These are phyloP conservation scores for Candolleomyces eurysporus DNA, from an alignment of 768 basidiomycete genomes.

Conservation along the genomic window DNA sequence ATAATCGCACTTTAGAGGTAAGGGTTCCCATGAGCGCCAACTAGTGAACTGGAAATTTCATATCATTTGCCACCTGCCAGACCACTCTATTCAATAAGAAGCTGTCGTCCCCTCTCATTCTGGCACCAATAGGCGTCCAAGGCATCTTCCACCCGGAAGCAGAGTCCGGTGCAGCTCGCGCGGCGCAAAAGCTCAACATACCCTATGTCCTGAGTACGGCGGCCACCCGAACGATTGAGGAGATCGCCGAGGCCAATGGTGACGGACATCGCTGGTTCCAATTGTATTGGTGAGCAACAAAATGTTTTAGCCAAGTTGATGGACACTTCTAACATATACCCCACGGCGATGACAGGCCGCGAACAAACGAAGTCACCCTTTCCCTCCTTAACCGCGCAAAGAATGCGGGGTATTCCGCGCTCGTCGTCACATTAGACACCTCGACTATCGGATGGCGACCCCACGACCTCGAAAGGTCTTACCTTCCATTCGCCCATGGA, in stretches of 20 bases:
- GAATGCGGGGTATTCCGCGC: constrained; percentile 59
- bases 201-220: constrained; percentile 80
- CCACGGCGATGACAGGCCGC: constrained; percentile 47
- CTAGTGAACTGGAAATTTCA: neutral
- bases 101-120: constrained; percentile 56
- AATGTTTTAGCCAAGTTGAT: neutral
- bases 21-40: constrained; percentile 7
- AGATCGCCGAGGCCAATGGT: constrained; percentile 72
- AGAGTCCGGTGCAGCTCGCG: constrained; percentile 68
- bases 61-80: constrained; percentile 27
- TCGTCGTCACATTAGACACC: constrained; percentile 81
- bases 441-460: constrained; percentile 74
- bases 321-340: neutral
- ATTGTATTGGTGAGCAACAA: constrained; percentile 60
- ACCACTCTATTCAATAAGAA: constrained; percentile 71
- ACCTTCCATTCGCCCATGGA: constrained; percentile 66
- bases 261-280: constrained; percentile 76
- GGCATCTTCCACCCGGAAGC: constrained; percentile 69
- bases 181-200: constrained; percentile 58
- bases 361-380: constrained; percentile 53
- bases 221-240: constrained; percentile 68
- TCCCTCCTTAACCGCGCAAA: constrained; percentile 69
- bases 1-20: constrained; percentile 59
- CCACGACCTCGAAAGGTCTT: constrained; percentile 64
- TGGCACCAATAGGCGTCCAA: constrained; percentile 80